Percentiles rank a stretch among this genome's conserved stretches.
Evolutionary conservation across 768 basidiomycete species (phyloP).

Genomic region (Coprinopsis marcescibilis): DNA sequence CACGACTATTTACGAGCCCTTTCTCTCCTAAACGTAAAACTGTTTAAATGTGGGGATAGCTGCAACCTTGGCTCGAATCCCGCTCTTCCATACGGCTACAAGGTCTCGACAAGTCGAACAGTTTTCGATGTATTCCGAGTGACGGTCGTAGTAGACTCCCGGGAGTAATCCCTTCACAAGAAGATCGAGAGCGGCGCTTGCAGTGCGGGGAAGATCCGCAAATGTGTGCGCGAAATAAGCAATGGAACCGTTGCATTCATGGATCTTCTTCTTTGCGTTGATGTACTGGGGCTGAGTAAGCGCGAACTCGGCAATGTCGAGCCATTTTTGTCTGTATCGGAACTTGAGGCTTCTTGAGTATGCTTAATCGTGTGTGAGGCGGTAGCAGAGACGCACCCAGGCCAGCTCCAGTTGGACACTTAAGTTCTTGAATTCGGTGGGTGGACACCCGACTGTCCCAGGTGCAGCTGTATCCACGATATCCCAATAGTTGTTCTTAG

Average conservation of each 20-base stretch:
- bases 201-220: not conserved
- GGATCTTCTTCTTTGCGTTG: not conserved
- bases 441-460: not conserved
- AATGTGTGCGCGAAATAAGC: not conserved
- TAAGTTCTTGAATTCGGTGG: not conserved
- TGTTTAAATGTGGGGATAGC: too few relatives aligned
- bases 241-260: not conserved
- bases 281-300: not conserved
- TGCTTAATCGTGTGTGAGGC: not conserved
- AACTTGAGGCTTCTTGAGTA: not conserved
- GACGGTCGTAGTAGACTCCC: not conserved
- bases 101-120: too few relatives aligned
- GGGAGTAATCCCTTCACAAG: not conserved
- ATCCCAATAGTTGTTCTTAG: not conserved
- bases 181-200: not conserved
- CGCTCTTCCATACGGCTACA: too few relatives aligned
- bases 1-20: too few relatives aligned
- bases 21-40: too few relatives aligned
- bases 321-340: not conserved
- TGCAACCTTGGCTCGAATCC: too few relatives aligned
- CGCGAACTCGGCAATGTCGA: not conserved
- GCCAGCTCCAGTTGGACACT: not conserved
- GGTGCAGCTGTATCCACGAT: constrained; percentile 5
- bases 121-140: too few relatives aligned
- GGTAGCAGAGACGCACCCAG: not conserved